These are phyloP conservation scores for Myriosclerotinia duriaeana DNA, from an alignment of 2,329 filamentous ascomycete species.

Conservation along the genomic window DNA sequence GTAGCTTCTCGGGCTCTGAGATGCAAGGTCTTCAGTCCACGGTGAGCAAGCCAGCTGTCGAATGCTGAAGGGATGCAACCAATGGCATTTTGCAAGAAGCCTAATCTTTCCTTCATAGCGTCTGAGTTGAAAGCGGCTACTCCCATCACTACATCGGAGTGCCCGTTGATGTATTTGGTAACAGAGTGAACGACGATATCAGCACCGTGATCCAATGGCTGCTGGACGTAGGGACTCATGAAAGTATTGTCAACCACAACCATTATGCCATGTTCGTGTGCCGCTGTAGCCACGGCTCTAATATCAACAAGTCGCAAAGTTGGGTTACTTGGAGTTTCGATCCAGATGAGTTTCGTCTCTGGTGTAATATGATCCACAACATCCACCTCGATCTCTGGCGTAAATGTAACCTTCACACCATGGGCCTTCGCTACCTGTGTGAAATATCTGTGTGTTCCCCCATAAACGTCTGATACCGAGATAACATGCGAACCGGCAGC, in stretches of 20 bases:
- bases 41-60: slow-evolving; percentile 96
- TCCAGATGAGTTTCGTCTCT: slow-evolving; percentile 94
- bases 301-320: slow-evolving; percentile 94
- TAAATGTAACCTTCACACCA: slow-evolving; percentile 92
- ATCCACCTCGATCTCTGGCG: slow-evolving; percentile 86
- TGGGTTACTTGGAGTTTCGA: slow-evolving; percentile 92
- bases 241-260: slow-evolving; percentile 99
- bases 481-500: slow-evolving; percentile 90
- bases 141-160: slow-evolving; percentile 96
- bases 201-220: slow-evolving; percentile 89
- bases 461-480: slow-evolving; percentile 96
- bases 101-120: slow-evolving; percentile 70
- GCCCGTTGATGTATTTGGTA: slow-evolving; percentile 99
- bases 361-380: slow-evolving; percentile 80
- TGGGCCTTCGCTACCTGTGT: slow-evolving; percentile 95
- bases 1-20: slow-evolving; percentile 84
- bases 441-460: slow-evolving; percentile 97
- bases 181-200: slow-evolving; percentile 97
- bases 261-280: slow-evolving; percentile 83
- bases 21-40: slow-evolving; percentile 94
- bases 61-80: slow-evolving; percentile 93
- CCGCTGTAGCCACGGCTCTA: slow-evolving; percentile 74
- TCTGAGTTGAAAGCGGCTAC: slow-evolving; percentile 92
- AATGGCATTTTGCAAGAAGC: slow-evolving; percentile 96
- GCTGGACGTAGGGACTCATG: slow-evolving; percentile 93